Conservation (phyloP, 352 stramenopile species). For the Phytophthora aleatoria region DNA sequence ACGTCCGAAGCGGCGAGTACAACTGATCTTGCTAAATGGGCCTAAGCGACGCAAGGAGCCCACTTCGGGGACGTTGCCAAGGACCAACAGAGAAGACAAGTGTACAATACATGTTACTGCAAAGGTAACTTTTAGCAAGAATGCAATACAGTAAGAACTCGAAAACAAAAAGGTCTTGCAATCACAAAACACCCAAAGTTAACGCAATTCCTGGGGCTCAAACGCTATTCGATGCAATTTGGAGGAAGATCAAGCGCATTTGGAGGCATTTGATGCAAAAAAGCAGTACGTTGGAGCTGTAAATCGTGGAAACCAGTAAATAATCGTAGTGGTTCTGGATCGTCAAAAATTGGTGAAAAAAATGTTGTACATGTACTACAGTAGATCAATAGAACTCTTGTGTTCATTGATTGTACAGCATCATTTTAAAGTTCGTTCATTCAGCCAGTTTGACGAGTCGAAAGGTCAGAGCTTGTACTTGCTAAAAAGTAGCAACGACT, state of each 20-base stretch:
- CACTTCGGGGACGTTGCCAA: background rate
- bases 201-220: no score
- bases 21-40: slow-evolving; percentile 1
- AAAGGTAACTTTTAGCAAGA: background rate
- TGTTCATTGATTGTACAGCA: background rate
- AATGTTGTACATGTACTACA: no score
- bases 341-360: no score
- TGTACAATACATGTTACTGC: background rate
- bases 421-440: background rate
- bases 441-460: background rate
- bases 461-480: background rate
- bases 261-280: no score
- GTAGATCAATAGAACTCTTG: no score
- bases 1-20: background rate
- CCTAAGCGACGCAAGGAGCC: background rate
- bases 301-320: no score
- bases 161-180: no score
- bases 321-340: no score
- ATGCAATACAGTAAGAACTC: background rate
- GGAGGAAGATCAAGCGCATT: no score
- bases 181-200: no score
- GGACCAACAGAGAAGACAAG: background rate
- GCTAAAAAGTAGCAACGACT: background rate
- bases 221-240: no score
- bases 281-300: no score